Conservation (phyloP, 257 asterid genomes). For the Solanum paucissectum region DNA sequence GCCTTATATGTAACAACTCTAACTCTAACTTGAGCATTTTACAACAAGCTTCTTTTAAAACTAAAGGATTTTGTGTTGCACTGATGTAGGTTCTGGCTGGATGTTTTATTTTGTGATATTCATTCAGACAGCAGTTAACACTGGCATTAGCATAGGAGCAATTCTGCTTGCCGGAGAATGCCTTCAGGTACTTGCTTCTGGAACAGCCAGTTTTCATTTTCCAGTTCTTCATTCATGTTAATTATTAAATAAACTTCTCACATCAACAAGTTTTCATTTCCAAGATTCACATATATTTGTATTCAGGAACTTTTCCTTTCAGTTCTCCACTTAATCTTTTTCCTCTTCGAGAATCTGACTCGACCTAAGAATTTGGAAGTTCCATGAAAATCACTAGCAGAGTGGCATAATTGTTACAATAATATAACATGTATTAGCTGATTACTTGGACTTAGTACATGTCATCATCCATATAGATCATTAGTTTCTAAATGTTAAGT, state of each 20-base stretch:
- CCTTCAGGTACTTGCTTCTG: constrained; percentile 51
- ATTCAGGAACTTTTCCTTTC: not conserved
- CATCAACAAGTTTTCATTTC: not conserved
- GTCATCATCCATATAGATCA: not conserved
- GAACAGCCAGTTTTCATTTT: not conserved
- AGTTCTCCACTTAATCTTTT: not conserved
- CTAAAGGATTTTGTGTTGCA: not conserved
- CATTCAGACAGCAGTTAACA: constrained; percentile 85
- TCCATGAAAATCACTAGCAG: not conserved
- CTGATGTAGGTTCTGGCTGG: constrained; percentile 71
- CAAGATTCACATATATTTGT: not conserved
- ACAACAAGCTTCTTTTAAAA: not conserved
- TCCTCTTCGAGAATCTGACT: not conserved
- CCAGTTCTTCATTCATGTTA: not conserved
- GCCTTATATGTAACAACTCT: not conserved
- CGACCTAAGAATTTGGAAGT: not conserved
- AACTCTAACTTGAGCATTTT: not conserved
- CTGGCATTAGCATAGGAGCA: constrained; percentile 82
- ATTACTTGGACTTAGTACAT: not conserved
- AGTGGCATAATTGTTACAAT: not conserved
- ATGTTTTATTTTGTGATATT: constrained; percentile 81
- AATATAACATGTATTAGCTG: not conserved
- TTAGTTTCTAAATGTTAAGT: not conserved
- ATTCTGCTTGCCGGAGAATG: constrained; percentile 84
- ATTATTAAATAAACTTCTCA: not conserved